Percentiles rank a stretch among this genome's conserved stretches.
These are phyloP conservation scores for Umbelopsis ramanniana DNA, from an alignment of 192 early-diverging fungal species.

Conservation along the genomic window DNA sequence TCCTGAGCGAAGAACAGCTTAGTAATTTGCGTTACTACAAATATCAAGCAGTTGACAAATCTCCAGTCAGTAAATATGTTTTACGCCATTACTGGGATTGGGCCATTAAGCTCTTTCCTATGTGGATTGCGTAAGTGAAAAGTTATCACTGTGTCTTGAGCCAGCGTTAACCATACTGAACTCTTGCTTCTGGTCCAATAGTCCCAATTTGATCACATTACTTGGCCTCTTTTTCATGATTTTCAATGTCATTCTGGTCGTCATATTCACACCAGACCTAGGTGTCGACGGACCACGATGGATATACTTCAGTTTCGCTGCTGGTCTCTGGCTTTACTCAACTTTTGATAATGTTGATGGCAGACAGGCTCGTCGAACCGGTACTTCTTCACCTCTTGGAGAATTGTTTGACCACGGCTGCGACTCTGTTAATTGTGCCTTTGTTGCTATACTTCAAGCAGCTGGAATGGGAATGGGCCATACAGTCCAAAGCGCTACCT, in stretches of 20 bases:
- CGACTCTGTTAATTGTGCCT: constrained; percentile 85
- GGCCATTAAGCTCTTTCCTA: constrained; percentile 84
- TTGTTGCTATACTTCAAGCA: constrained; percentile 73
- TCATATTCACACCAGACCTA: constrained; percentile 71
- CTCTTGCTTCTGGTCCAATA: constrained; percentile 8
- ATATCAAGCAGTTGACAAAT: constrained; percentile 81
- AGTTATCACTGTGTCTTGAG: background rate
- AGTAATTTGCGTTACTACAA: constrained; percentile 78
- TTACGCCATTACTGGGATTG: constrained; percentile 90
- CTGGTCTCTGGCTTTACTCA: constrained; percentile 85
- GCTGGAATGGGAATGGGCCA: constrained; percentile 77
- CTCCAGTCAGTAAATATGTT: constrained; percentile 80
- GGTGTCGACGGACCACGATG: constrained; percentile 68
- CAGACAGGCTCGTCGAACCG: constrained; percentile 82
- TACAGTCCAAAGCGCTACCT: constrained; percentile 60
- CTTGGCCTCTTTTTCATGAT: constrained; percentile 79
- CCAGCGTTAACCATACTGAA: background rate
- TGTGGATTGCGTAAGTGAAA: constrained; percentile 87
- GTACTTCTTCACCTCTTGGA: constrained; percentile 76
- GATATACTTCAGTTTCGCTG: constrained; percentile 75
- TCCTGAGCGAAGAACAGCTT: constrained; percentile 50
- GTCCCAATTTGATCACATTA: constrained; percentile 84
- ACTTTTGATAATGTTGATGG: constrained; percentile 92
- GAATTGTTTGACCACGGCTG: constrained; percentile 89
- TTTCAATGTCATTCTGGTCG: constrained; percentile 71